Evolutionary conservation across 2,329 filamentous ascomycete genomes (phyloP).

Genomic region (Trichoderma afroharzianum): DNA sequence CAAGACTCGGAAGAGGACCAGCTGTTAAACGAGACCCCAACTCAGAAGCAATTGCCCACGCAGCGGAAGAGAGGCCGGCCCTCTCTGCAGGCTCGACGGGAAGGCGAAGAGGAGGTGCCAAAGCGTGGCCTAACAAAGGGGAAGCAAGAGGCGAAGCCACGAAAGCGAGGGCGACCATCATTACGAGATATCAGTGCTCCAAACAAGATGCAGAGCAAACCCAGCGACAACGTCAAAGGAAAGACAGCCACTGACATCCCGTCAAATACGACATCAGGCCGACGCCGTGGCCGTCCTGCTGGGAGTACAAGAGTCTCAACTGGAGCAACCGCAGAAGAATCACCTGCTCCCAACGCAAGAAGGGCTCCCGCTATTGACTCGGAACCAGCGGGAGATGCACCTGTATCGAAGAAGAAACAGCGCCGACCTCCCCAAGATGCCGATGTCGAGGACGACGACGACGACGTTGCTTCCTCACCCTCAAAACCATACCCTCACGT

Average conservation of each 20-base stretch:
- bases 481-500: constrained; percentile 48
- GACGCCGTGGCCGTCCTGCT: constrained; percentile 8
- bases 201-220: not conserved
- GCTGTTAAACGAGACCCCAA: constrained; percentile 20
- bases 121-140: not conserved
- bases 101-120: not conserved
- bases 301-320: not conserved
- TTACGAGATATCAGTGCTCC: constrained; percentile 3
- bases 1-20: constrained; percentile 19
- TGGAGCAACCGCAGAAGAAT: not conserved
- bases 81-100: constrained; percentile 19
- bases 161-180: constrained; percentile 26
- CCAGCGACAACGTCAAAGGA: not conserved
- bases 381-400: not conserved
- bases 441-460: constrained; percentile 21
- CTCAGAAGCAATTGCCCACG: constrained; percentile 12
- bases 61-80: constrained; percentile 21
- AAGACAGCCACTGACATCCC: not conserved
- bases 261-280: not conserved
- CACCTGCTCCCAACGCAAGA: not conserved
- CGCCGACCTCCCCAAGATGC: constrained; percentile 21
- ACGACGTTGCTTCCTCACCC: constrained; percentile 27
- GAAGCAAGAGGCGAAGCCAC: constrained; percentile 1
- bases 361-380: not conserved
- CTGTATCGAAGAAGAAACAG: not conserved